A percentile compares a stretch with the other conserved stretches of the same genome.
Conservation (phyloP, 106 monocot species). For the Vanilla planifolia region DNA sequence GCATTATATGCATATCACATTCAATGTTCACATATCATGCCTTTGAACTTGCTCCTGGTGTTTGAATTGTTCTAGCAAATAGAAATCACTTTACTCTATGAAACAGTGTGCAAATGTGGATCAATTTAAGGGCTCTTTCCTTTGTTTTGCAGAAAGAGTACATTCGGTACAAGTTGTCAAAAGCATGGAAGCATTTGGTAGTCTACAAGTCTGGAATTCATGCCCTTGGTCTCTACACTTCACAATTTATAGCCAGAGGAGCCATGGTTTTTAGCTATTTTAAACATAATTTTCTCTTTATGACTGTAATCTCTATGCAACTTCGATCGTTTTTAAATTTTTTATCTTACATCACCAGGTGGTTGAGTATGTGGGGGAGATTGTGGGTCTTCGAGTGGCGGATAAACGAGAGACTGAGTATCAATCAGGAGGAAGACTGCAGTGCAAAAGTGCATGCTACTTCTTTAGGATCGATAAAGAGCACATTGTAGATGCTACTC, state of each 20-base stretch:
- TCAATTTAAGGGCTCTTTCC: neutral
- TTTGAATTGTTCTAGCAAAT: no score
- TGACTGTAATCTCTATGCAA: neutral
- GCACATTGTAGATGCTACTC: slow-evolving; percentile 92
- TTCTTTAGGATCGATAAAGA: slow-evolving; percentile 96
- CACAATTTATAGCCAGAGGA: slow-evolving; percentile 65
- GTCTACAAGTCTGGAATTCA: slow-evolving; percentile 97
- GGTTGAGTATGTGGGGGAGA: slow-evolving; percentile 96
- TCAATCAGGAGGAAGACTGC: slow-evolving; percentile 67
- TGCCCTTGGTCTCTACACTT: slow-evolving; percentile 92
- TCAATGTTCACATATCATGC: neutral
- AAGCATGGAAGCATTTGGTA: slow-evolving; percentile 77
- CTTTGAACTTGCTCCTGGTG: neutral
- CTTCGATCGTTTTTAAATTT: neutral
- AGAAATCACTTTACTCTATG: neutral
- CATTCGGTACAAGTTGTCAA: slow-evolving; percentile 60
- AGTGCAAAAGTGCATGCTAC: slow-evolving; percentile 97
- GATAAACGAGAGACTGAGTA: slow-evolving; percentile 96
- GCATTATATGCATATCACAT: neutral
- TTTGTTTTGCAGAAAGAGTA: slow-evolving; percentile 68
- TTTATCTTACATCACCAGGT: slow-evolving; percentile 37
- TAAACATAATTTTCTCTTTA: neutral
- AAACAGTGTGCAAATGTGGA: neutral
- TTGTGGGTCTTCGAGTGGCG: slow-evolving; percentile 79
- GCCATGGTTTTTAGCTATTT: slow-evolving; percentile 54